phyloP scores from a whole-genome alignment of 2,329 filamentous ascomycete species.

The Tolypocladium guangdongense region DNA sequence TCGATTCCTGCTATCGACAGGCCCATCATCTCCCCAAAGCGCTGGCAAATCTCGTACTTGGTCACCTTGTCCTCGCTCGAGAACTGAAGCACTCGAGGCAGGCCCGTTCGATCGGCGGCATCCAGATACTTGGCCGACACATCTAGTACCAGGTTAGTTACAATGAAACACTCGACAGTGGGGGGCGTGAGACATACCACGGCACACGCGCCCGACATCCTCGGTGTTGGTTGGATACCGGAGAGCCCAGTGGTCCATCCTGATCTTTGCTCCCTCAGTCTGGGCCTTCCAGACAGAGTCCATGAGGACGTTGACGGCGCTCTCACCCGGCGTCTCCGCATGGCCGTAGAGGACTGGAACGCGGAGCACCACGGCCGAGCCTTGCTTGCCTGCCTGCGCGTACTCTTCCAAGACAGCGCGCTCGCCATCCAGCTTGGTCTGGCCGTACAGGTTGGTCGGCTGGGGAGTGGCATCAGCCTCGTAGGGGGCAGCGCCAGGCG shows the following conservation, averaged over 20 bases:
- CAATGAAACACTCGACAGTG: neutral
- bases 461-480: slow-evolving; percentile 48
- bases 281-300: slow-evolving; percentile 67
- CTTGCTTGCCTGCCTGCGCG: slow-evolving; percentile 32
- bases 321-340: slow-evolving; percentile 60
- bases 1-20: slow-evolving; percentile 57
- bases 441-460: slow-evolving; percentile 67
- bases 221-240: slow-evolving; percentile 84
- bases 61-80: slow-evolving; percentile 78
- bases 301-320: slow-evolving; percentile 73
- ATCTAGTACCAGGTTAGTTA: slow-evolving; percentile 33
- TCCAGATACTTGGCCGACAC: slow-evolving; percentile 58
- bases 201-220: slow-evolving; percentile 70
- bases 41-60: slow-evolving; percentile 79
- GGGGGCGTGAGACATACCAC: slow-evolving; percentile 34
- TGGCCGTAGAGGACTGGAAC: slow-evolving; percentile 79
- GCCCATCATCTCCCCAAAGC: slow-evolving; percentile 70
- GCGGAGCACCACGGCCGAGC: slow-evolving; percentile 58
- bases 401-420: slow-evolving; percentile 55
- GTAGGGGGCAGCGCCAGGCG: slow-evolving; percentile 74
- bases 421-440: slow-evolving; percentile 51
- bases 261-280: slow-evolving; percentile 47
- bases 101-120: slow-evolving; percentile 31
- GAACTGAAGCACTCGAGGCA: slow-evolving; percentile 72
- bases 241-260: slow-evolving; percentile 79